Conservation (phyloP, 2,329 filamentous ascomycete genomes). For the Ascochyta lentis region DNA sequence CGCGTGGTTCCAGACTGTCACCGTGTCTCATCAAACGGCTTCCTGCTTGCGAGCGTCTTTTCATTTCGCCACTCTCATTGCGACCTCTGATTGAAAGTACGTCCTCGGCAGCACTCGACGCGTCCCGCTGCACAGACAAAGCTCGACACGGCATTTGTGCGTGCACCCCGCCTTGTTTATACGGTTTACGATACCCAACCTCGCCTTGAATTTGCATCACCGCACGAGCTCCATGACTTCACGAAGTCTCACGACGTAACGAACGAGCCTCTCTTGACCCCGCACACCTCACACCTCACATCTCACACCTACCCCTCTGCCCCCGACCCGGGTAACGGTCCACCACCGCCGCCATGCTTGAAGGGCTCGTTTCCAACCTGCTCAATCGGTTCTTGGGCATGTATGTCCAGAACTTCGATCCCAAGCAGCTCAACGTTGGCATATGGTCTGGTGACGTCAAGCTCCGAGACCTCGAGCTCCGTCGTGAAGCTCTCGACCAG, state of each 20-base stretch:
- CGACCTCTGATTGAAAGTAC: slow-evolving; percentile 15
- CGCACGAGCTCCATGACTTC: slow-evolving; percentile 41
- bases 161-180: slow-evolving; percentile 29
- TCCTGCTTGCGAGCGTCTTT: slow-evolving; percentile 27
- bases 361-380: slow-evolving; percentile 94
- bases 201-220: slow-evolving; percentile 24
- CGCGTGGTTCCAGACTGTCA: slow-evolving; percentile 25
- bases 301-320: slow-evolving; percentile 14
- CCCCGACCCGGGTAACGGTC: slow-evolving; percentile 78
- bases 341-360: slow-evolving; percentile 76
- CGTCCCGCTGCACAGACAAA: slow-evolving; percentile 23
- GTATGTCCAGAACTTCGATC: slow-evolving; percentile 99
- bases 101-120: slow-evolving; percentile 24
- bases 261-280: slow-evolving; percentile 30
- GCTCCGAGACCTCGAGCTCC: slow-evolving; percentile 88
- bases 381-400: slow-evolving; percentile 99
- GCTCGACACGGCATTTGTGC: slow-evolving; percentile 12
- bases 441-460: slow-evolving; percentile 99
- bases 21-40: slow-evolving; percentile 21
- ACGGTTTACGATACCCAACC: slow-evolving; percentile 34
- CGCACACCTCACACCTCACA: slow-evolving; percentile 19
- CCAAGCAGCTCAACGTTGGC: slow-evolving; percentile 95
- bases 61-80: slow-evolving; percentile 31
- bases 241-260: slow-evolving; percentile 41
- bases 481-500: slow-evolving; percentile 94